Conservation (phyloP, 225 moss, liverwort and hornwort genomes). For the Rhytidiadelphus loreus region DNA sequence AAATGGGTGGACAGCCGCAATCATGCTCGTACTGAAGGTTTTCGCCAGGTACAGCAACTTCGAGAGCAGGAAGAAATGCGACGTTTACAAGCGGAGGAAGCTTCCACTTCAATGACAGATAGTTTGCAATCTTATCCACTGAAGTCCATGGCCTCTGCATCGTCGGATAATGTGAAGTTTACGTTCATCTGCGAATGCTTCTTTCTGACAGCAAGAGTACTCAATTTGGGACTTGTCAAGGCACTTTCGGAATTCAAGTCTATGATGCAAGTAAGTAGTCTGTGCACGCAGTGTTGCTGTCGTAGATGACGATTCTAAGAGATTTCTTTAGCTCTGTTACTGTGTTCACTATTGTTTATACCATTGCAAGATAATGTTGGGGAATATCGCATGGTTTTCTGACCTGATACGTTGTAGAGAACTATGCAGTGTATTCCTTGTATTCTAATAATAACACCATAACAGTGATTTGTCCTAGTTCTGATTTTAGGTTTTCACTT, state of each 20-base stretch:
- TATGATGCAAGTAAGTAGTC: slow-evolving; percentile 51
- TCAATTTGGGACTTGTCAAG: slow-evolving; percentile 90
- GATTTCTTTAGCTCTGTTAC: background rate
- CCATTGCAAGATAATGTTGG: background rate
- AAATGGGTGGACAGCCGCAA: slow-evolving; percentile 83
- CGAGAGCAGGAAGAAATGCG: slow-evolving; percentile 85
- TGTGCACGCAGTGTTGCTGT: background rate
- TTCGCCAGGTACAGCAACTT: slow-evolving; percentile 69
- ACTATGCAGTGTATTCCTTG: background rate
- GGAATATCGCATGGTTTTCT: background rate
- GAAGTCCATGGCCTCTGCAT: slow-evolving; percentile 34
- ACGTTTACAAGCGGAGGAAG: slow-evolving; percentile 69
- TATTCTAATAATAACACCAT: background rate
- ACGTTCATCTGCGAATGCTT: slow-evolving; percentile 94
- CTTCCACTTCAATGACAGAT: slow-evolving; percentile 58
- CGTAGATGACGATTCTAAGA: background rate
- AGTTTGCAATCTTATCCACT: slow-evolving; percentile 38
- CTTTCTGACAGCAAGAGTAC: slow-evolving; percentile 87
- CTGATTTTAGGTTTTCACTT: background rate
- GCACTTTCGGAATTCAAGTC: slow-evolving; percentile 82
- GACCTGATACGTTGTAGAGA: background rate
- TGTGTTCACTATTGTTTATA: background rate
- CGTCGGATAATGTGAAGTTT: slow-evolving; percentile 49
- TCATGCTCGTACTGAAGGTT: slow-evolving; percentile 66
- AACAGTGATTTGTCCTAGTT: background rate